Evolutionary conservation across 2,329 filamentous ascomycete genomes (phyloP).

Genomic region (Fonsecaea pedrosoi): DNA sequence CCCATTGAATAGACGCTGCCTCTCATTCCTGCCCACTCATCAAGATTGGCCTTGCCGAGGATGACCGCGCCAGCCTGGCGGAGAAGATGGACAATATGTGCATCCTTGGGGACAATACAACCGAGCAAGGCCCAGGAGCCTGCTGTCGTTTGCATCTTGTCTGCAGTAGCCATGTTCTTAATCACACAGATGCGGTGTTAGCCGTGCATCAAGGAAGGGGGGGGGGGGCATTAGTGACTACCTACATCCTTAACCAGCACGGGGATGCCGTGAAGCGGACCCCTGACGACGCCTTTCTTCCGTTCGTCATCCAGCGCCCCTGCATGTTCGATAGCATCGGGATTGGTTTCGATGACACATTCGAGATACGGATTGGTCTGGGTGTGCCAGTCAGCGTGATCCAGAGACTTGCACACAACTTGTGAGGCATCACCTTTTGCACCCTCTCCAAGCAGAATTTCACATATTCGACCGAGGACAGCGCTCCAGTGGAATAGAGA

Average conservation of each 20-base stretch:
- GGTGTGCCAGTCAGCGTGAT: background rate
- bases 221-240: background rate
- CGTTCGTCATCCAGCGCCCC: constrained; percentile 41
- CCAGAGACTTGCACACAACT: background rate
- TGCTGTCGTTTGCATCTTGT: constrained; percentile 42
- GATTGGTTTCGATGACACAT: constrained; percentile 43
- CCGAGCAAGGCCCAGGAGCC: constrained; percentile 41
- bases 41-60: constrained; percentile 46
- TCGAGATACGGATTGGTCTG: constrained; percentile 40
- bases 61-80: constrained; percentile 44
- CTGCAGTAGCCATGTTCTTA: constrained; percentile 44
- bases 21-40: constrained; percentile 40
- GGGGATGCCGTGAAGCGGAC: constrained; percentile 46
- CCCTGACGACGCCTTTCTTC: constrained; percentile 38
- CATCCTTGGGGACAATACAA: constrained; percentile 39
- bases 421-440: constrained; percentile 28
- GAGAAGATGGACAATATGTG: constrained; percentile 40
- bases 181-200: background rate
- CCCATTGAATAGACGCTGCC: constrained; percentile 60
- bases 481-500: constrained; percentile 27
- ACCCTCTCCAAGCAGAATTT: constrained; percentile 39
- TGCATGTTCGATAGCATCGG: constrained; percentile 38
- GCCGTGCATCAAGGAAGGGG: background rate
- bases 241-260: constrained; percentile 45
- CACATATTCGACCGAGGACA: constrained; percentile 36